Conservation (phyloP, 176 grass and related monocot genomes). For the Aegilops sharonensis region DNA sequence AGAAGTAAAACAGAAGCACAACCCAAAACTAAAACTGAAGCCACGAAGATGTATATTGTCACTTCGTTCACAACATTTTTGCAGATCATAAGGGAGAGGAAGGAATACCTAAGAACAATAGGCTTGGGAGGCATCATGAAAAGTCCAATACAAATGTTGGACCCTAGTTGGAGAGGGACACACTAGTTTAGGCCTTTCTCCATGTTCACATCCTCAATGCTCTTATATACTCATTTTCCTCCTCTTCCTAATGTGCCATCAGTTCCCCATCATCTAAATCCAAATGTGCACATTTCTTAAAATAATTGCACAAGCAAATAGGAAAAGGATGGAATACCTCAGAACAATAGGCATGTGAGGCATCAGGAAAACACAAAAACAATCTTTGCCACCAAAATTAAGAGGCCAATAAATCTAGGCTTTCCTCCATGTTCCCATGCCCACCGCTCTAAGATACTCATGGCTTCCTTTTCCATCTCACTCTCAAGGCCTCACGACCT, state of each 20-base stretch:
- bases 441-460: no score
- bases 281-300: not conserved
- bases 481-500: no score
- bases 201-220: not conserved
- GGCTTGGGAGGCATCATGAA: conserved; percentile 2
- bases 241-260: not conserved
- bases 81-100: not conserved
- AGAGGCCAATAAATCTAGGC: no score
- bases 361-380: no score
- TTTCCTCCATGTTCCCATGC: no score
- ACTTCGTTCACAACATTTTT: not conserved
- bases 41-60: not conserved
- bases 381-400: no score
- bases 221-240: not conserved
- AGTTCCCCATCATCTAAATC: not conserved
- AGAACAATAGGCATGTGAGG: no score
- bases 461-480: no score
- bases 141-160: not conserved
- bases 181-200: not conserved
- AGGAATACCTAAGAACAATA: not conserved
- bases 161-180: not conserved
- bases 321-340: not conserved
- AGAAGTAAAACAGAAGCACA: not conserved
- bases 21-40: not conserved
- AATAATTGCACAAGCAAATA: not conserved